Evolutionary conservation across 495 filamentous ascomycete genomes (phyloP).

Genomic region (Penicillium lagena): DNA sequence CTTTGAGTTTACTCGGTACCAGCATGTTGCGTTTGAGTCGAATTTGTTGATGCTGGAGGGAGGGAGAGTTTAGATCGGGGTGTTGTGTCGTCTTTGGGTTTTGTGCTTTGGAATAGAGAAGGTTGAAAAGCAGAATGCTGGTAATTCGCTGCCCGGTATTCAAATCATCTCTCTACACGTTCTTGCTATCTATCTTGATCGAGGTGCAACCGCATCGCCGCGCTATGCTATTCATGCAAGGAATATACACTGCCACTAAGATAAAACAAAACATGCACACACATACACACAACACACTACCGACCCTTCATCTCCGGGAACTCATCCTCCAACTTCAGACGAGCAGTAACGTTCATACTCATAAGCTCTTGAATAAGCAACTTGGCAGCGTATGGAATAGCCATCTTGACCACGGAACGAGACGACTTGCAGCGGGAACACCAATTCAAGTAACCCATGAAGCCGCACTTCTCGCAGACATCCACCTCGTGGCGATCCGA

Average conservation of each 20-base stretch:
- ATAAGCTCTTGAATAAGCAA: conserved; percentile 91
- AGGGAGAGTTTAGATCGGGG: neutral
- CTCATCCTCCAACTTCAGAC: conserved; percentile 82
- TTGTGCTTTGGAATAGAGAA: neutral
- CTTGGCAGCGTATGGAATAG: conserved; percentile 98
- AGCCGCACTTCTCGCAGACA: conserved; percentile 84
- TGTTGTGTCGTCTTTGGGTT: conserved; percentile 2
- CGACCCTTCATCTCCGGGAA: conserved; percentile 58
- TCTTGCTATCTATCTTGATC: neutral
- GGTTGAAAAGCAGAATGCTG: no score
- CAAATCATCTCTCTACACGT: no score
- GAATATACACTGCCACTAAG: neutral
- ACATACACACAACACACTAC: conserved; percentile 9
- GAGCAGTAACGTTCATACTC: conserved; percentile 93
- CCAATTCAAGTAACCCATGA: conserved; percentile 92
- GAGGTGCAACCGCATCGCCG: conserved; percentile 11
- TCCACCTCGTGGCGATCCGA: conserved; percentile 87
- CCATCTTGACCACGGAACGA: conserved; percentile 77
- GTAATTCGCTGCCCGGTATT: no score
- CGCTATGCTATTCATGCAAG: conserved; percentile 25
- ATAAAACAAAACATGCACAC: conserved; percentile 9
- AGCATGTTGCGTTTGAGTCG: conserved; percentile 30
- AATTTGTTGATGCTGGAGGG: conserved; percentile 15
- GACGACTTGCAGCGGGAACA: conserved; percentile 86
- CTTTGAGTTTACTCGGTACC: conserved; percentile 22